Conservation (phyloP, 2,329 filamentous ascomycete species). For the Microsporum canis region DNA sequence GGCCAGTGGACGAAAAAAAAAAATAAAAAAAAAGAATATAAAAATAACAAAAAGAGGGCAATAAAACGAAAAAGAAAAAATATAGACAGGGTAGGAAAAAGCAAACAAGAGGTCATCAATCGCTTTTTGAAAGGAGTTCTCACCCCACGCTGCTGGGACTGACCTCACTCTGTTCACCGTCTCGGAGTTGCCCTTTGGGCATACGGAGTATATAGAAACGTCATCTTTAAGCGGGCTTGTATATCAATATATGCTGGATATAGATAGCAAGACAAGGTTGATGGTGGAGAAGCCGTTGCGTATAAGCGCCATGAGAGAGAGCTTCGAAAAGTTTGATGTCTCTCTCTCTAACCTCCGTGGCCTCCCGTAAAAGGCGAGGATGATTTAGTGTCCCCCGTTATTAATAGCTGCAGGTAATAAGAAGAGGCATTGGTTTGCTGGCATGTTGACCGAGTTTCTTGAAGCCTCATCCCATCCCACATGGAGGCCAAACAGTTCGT, state of each 20-base stretch:
- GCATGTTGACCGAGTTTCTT: not conserved
- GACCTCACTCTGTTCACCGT: not conserved
- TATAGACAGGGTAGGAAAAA: not conserved
- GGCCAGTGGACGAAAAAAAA: not conserved
- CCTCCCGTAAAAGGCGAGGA: not conserved
- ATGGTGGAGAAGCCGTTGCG: not conserved
- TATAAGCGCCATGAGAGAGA: not conserved
- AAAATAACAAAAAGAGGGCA: not conserved
- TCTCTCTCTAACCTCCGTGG: not conserved
- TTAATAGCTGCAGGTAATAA: slow-evolving; percentile 4
- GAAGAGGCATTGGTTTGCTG: slow-evolving; percentile 1
- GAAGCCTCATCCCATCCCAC: slow-evolving; percentile 2
- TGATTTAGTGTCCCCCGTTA: not conserved
- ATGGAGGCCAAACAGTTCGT: slow-evolving; percentile 3
- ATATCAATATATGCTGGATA: not conserved
- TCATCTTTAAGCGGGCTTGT: not conserved
- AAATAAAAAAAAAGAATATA: not conserved
- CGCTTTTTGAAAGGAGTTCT: not conserved
- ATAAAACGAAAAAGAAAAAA: not conserved
- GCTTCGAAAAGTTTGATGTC: not conserved
- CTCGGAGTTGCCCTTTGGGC: not conserved
- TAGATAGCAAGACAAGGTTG: not conserved
- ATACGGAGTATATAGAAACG: not conserved
- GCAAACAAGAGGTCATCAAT: slow-evolving; percentile 3
- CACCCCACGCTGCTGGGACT: not conserved